Conservation (phyloP, 768 basidiomycete species). For the Amyloporia xantha region DNA sequence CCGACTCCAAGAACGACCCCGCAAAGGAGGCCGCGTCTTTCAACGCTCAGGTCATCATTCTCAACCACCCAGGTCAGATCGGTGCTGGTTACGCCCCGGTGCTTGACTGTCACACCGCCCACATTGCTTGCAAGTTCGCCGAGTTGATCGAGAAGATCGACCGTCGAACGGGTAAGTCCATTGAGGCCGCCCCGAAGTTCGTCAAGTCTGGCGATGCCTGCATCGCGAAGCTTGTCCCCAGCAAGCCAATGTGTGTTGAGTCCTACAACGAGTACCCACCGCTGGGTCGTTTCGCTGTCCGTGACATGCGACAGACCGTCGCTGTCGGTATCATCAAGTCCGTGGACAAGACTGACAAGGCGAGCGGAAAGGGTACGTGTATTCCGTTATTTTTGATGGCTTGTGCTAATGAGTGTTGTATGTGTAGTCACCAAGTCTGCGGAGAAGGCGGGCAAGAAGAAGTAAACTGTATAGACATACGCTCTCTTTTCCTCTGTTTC, state of each 20-base stretch:
- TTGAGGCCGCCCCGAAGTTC: constrained; percentile 88
- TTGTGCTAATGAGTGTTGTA: constrained; percentile 6
- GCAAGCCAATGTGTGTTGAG: constrained; percentile 95
- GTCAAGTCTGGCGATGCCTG: constrained; percentile 99
- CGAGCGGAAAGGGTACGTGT: constrained; percentile 72
- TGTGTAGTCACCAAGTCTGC: constrained; percentile 85
- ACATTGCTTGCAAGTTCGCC: constrained; percentile 99
- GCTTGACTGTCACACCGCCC: constrained; percentile 99
- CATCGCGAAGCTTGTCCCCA: constrained; percentile 95
- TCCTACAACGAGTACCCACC: constrained; percentile 97
- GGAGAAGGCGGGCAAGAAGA: constrained; percentile 95
- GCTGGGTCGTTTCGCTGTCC: constrained; percentile 98
- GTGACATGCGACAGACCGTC: constrained; percentile 99
- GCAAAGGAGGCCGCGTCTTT: constrained; percentile 98
- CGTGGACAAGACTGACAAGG: constrained; percentile 91
- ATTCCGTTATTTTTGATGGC: background rate
- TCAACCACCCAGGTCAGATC: constrained; percentile 99
- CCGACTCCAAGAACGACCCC: constrained; percentile 99
- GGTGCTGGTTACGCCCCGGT: constrained; percentile 98
- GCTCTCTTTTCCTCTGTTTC: constrained; percentile 29
- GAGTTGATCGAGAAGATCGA: constrained; percentile 99
- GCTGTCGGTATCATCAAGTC: constrained; percentile 98
- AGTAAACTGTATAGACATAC: constrained; percentile 57
- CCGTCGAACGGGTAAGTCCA: constrained; percentile 92
- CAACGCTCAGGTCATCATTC: constrained; percentile 99